phyloP scores from a whole-genome alignment of 2,329 filamentous ascomycete species.

The Exutisphaerella laricina region DNA sequence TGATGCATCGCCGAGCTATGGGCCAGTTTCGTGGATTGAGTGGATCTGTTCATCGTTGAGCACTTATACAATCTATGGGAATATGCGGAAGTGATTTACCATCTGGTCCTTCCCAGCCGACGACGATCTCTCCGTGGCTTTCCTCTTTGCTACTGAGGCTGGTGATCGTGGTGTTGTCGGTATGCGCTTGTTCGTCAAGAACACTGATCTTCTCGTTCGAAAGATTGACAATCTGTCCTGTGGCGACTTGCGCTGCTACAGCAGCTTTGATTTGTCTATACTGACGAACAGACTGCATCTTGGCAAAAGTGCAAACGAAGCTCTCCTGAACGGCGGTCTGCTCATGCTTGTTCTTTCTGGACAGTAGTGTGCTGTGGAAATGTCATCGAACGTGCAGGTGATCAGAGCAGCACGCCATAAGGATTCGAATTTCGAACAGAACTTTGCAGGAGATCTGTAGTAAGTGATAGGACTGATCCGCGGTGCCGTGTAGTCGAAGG shows the following conservation, averaged over 20 bases:
- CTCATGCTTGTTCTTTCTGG: no score
- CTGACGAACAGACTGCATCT: constrained; percentile 17
- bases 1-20: constrained; percentile 1
- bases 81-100: neutral
- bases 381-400: no score
- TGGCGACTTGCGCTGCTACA: constrained; percentile 8
- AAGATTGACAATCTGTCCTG: constrained; percentile 11
- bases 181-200: constrained; percentile 5
- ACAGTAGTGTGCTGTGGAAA: no score
- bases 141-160: neutral
- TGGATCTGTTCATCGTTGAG: constrained; percentile 3
- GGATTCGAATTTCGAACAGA: no score
- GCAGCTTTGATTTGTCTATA: constrained; percentile 5
- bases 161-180: constrained; percentile 5
- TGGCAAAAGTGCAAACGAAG: no score
- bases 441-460: no score
- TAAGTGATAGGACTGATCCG: no score
- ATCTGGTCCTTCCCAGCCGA: constrained; percentile 13
- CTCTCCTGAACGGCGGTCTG: no score
- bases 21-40: constrained; percentile 16
- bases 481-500: no score
- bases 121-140: constrained; percentile 8
- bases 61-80: neutral
- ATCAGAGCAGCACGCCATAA: no score
- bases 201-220: constrained; percentile 11